phyloP scores from a whole-genome alignment of 2,329 filamentous ascomycete species.

The Xylaria sp. region DNA sequence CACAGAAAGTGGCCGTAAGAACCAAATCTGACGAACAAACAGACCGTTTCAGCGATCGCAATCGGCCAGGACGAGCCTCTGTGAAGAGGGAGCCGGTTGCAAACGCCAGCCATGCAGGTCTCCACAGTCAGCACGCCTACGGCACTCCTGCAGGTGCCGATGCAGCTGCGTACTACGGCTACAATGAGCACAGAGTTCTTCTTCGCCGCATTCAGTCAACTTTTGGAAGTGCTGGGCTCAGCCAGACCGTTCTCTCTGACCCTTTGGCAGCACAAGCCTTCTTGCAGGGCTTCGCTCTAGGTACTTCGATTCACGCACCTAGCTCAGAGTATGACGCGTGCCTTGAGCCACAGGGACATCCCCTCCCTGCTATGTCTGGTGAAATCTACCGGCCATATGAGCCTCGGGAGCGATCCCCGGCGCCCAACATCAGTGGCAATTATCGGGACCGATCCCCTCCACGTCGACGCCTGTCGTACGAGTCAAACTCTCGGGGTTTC shows the following conservation, averaged over 20 bases:
- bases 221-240: conserved; percentile 39
- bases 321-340: conserved; percentile 25
- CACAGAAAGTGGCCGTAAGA: conserved; percentile 11
- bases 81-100: conserved; percentile 21
- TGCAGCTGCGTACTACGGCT: conserved; percentile 20
- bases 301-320: conserved; percentile 32
- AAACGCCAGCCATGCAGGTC: conserved; percentile 5
- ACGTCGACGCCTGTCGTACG: conserved; percentile 15
- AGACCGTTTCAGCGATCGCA: conserved; percentile 13
- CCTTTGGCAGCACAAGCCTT: conserved; percentile 45
- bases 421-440: not conserved
- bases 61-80: conserved; percentile 8
- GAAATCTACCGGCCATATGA: conserved; percentile 29
- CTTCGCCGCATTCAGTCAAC: conserved; percentile 39
- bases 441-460: conserved; percentile 38
- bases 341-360: conserved; percentile 23
- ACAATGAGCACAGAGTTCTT: conserved; percentile 36
- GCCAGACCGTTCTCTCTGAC: conserved; percentile 38
- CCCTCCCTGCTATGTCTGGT: conserved; percentile 8
- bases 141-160: conserved; percentile 10
- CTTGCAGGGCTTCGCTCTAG: conserved; percentile 46
- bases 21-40: conserved; percentile 15
- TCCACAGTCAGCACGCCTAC: conserved; percentile 20
- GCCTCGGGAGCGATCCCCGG: conserved; percentile 40
- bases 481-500: conserved; percentile 2